Conservation (phyloP, 495 filamentous ascomycete genomes). For the Durotheca rogersii region DNA sequence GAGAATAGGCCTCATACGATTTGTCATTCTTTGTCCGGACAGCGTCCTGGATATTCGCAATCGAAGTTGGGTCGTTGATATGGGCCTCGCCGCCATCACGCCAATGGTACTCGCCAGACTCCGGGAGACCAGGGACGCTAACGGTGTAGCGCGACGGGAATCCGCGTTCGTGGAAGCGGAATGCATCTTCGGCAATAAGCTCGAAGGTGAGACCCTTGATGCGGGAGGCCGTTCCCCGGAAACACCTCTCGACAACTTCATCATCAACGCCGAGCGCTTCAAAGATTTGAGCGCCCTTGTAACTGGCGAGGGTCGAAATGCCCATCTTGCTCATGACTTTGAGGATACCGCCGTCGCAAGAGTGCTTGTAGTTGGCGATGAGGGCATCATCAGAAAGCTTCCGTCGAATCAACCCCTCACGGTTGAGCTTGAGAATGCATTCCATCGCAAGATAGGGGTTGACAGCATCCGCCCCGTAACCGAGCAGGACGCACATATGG, state of each 20-base stretch:
- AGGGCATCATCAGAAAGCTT: slow-evolving; percentile 79
- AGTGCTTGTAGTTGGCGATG: slow-evolving; percentile 97
- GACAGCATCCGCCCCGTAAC: slow-evolving; percentile 94
- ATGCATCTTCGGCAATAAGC: slow-evolving; percentile 93
- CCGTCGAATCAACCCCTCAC: slow-evolving; percentile 91
- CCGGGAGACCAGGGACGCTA: slow-evolving; percentile 78
- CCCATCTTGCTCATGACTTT: slow-evolving; percentile 99
- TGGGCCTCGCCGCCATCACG: slow-evolving; percentile 98
- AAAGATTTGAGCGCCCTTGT: slow-evolving; percentile 99
- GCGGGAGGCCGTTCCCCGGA: slow-evolving; percentile 91
- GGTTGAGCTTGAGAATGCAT: slow-evolving; percentile 98
- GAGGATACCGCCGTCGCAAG: slow-evolving; percentile 94
- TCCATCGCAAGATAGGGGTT: slow-evolving; percentile 98
- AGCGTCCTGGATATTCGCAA: slow-evolving; percentile 98
- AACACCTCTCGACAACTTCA: slow-evolving; percentile 92
- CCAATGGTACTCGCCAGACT: slow-evolving; percentile 99
- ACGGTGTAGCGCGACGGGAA: slow-evolving; percentile 82
- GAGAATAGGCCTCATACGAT: slow-evolving; percentile 97
- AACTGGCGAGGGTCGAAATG: slow-evolving; percentile 96
- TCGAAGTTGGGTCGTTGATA: slow-evolving; percentile 91
- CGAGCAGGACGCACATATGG: slow-evolving; percentile 96
- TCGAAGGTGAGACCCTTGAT: slow-evolving; percentile 97
- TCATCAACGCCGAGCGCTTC: slow-evolving; percentile 98
- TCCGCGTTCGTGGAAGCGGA: slow-evolving; percentile 94
- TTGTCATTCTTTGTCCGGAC: slow-evolving; percentile 99